These are phyloP conservation scores for Dujonia santamariae DNA, from an alignment of 1,139 yeast species.

Conservation along the genomic window DNA sequence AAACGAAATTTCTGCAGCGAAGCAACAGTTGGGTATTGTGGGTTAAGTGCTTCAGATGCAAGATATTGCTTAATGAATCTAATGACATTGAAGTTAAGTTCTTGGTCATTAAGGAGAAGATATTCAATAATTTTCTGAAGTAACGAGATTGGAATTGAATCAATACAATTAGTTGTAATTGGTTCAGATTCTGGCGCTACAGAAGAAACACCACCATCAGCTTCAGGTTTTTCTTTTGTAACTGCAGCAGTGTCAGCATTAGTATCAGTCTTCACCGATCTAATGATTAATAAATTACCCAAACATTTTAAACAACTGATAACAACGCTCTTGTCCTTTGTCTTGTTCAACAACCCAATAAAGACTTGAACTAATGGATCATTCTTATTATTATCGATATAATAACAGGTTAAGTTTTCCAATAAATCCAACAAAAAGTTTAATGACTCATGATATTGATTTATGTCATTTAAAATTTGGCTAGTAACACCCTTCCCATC, in stretches of 20 bases:
- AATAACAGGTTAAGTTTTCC: constrained; percentile 81
- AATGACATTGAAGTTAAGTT: constrained; percentile 30
- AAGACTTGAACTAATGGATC: constrained; percentile 59
- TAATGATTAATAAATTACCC: constrained; percentile 39
- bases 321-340: constrained; percentile 55
- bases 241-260: constrained; percentile 12
- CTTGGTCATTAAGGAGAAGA: constrained; percentile 37
- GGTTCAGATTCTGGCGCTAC: constrained; percentile 4
- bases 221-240: constrained; percentile 35
- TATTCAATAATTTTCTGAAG: constrained; percentile 30
- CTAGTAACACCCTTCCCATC: constrained; percentile 1
- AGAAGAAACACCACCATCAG: neutral
- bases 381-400: constrained; percentile 66
- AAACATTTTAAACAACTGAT: constrained; percentile 43
- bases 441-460: constrained; percentile 57
- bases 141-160: constrained; percentile 31
- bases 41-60: constrained; percentile 37
- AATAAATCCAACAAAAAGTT: constrained; percentile 74
- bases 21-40: constrained; percentile 26
- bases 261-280: constrained; percentile 8
- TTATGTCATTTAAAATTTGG: constrained; percentile 18
- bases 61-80: constrained; percentile 39
- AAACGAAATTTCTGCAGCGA: constrained; percentile 35
- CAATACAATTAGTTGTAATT: constrained; percentile 38
- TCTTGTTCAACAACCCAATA: constrained; percentile 40